A percentile compares a stretch with the other conserved stretches of the same genome.
phyloP scores from a whole-genome alignment of 352 stramenopile species.

The Pythium rhizo-oryzae region DNA sequence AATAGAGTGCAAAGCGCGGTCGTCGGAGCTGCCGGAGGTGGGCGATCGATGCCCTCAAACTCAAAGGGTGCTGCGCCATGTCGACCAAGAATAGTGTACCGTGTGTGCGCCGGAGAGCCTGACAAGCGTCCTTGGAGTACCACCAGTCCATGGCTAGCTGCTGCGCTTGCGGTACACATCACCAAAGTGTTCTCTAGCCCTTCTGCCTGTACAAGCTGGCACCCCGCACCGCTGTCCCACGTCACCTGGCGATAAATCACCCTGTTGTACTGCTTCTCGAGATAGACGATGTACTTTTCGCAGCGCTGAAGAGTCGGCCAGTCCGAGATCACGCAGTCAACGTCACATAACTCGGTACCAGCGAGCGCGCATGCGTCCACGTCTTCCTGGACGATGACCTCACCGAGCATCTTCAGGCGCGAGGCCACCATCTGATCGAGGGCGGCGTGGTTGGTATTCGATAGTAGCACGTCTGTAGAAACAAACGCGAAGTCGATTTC shows the following conservation, averaged over 20 bases:
- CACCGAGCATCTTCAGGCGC: conserved; percentile 5
- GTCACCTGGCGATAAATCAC: conserved; percentile 10
- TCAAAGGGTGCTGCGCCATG: neutral
- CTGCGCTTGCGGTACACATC: neutral
- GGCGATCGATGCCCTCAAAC: neutral
- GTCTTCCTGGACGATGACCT: conserved; percentile 1
- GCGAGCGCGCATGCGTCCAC: conserved; percentile 2
- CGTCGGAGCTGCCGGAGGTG: neutral
- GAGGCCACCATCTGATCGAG: conserved; percentile 4
- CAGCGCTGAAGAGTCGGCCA: conserved; percentile 1
- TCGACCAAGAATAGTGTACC: conserved; percentile 3
- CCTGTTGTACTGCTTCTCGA: neutral
- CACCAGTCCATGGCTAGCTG: neutral
- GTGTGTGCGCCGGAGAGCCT: neutral
- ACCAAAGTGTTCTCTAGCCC: conserved; percentile 8
- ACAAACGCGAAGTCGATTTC: conserved; percentile 9
- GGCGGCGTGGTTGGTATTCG: neutral
- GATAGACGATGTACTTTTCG: conserved; percentile 5
- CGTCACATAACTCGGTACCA: neutral
- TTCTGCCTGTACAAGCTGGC: conserved; percentile 8
- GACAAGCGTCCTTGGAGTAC: neutral
- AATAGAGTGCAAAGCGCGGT: neutral
- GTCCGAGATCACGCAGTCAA: conserved; percentile 20
- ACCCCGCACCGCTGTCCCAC: conserved; percentile 16
- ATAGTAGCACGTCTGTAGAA: neutral